phyloP scores from a whole-genome alignment of 257 asterid genomes.

The Capsicum rhomboideum region DNA sequence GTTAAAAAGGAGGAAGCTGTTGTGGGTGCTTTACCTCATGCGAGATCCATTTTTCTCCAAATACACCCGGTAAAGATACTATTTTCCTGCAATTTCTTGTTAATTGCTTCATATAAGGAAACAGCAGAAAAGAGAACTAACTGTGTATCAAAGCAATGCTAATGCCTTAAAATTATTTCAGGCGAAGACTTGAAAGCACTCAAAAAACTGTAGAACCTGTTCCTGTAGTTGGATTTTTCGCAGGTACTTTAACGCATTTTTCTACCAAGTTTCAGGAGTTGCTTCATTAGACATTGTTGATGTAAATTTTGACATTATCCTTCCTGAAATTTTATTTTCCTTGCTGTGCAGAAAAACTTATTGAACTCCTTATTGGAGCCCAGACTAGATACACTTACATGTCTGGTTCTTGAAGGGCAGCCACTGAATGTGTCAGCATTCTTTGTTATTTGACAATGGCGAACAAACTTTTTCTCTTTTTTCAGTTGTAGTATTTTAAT shows the following conservation, averaged over 20 bases:
- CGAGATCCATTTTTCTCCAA: slow-evolving; percentile 92
- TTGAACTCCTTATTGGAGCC: slow-evolving; percentile 83
- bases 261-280: not conserved
- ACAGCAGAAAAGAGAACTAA: not conserved
- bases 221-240: slow-evolving; percentile 72
- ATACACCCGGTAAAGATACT: slow-evolving; percentile 56
- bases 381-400: slow-evolving; percentile 96
- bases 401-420: slow-evolving; percentile 75
- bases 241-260: slow-evolving; percentile 34
- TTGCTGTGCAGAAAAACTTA: slow-evolving; percentile 64
- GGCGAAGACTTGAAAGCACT: slow-evolving; percentile 66
- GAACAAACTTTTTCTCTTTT: not conserved
- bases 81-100: not conserved
- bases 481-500: not conserved
- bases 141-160: slow-evolving; percentile 1
- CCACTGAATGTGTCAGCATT: not conserved
- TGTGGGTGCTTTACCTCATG: slow-evolving; percentile 97
- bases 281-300: not conserved
- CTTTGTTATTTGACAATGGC: not conserved
- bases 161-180: slow-evolving; percentile 23
- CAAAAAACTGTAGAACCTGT: slow-evolving; percentile 66
- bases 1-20: slow-evolving; percentile 74
- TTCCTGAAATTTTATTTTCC: not conserved
- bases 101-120: not conserved
- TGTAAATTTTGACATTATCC: not conserved